Evolutionary conservation across 1,139 yeast genomes (phyloP), one percentile per base, ranked within the genome.

Genomic region (Kodamaea sp.): DNA sequence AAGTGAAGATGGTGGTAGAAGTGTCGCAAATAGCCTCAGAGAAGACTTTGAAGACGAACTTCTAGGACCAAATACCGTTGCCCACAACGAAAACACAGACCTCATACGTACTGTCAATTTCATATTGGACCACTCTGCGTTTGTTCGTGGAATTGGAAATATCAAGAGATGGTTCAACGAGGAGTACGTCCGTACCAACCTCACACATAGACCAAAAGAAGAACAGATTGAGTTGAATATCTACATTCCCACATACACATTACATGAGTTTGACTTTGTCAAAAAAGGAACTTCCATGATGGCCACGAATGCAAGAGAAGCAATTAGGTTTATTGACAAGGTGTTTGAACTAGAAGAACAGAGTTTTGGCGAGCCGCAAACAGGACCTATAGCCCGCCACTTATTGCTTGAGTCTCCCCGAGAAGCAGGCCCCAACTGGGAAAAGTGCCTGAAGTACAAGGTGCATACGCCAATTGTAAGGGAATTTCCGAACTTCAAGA

Each of bases 111-210:
- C 36, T 7, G 54, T 64, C 13, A 62, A 71, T 46, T 57, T 78
- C 34, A 75, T 79, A 8, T 49, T 79, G 31, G 85, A 79, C 50
- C 80, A 77, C 19, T 70, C 82, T 8, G 78, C 82, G 1, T 65
- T 79, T 41, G 72, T 76, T 5, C 68, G 79, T 36, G 85, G 84
- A 2, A 67, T 79, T 29, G 82, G 81, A 1, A 75, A 75, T 44
- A 64, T 79, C 49, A 76, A 76, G 50, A 57, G 75, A 41, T 79
- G 85, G 84, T 64, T 71, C 36, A 66, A 70, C 35, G 47, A 59
- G n/a, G 67, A 59, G 31, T 46, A 61, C 54, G 44, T 73, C 47
- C 44, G 57, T 13, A 28, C 58, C 23, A 57, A 55, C 33, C 33
- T 39, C 9, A 20, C 36, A 5, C 26, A 29, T 19, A 38, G 31